Percentiles rank a stretch among this genome's conserved stretches.
phyloP scores from a whole-genome alignment of 805 yeast genomes.

The Yarrowia divulgata region DNA sequence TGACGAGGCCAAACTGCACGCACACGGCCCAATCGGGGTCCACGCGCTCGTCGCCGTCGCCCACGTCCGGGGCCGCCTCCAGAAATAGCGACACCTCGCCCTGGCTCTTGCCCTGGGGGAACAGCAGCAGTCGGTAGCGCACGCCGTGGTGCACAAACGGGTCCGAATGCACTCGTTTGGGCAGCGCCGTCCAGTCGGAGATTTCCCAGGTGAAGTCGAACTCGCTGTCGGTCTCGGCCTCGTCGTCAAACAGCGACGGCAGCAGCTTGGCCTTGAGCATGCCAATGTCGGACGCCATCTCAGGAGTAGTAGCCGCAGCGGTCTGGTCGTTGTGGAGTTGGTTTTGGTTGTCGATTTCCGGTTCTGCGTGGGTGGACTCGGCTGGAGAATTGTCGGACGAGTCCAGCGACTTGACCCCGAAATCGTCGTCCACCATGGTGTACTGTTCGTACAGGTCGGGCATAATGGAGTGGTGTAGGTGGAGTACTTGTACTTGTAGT shows the following conservation, averaged over 20 bases:
- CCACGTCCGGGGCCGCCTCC: conserved; percentile 63
- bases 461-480: not conserved
- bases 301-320: not conserved
- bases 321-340: not conserved
- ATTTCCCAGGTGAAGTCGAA: conserved; percentile 50
- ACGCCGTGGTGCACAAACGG: conserved; percentile 48
- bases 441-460: conserved; percentile 22
- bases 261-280: conserved; percentile 39
- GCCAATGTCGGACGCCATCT: conserved; percentile 18
- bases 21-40: conserved; percentile 77
- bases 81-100: conserved; percentile 74
- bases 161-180: conserved; percentile 49
- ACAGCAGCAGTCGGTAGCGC: conserved; percentile 64
- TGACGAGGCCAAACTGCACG: conserved; percentile 84
- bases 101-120: conserved; percentile 73
- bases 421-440: conserved; percentile 30
- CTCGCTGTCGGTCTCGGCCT: conserved; percentile 46
- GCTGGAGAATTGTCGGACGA: conserved; percentile 7
- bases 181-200: conserved; percentile 52
- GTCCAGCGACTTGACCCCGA: conserved; percentile 30
- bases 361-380: not conserved
- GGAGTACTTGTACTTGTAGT: not conserved
- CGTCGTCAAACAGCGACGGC: conserved; percentile 44
- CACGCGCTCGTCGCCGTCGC: conserved; percentile 12
- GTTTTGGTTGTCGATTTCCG: not conserved